These are phyloP conservation scores for Pseudonitzschia pungens DNA, from an alignment of 108 stramenopile species.

Conservation along the genomic window DNA sequence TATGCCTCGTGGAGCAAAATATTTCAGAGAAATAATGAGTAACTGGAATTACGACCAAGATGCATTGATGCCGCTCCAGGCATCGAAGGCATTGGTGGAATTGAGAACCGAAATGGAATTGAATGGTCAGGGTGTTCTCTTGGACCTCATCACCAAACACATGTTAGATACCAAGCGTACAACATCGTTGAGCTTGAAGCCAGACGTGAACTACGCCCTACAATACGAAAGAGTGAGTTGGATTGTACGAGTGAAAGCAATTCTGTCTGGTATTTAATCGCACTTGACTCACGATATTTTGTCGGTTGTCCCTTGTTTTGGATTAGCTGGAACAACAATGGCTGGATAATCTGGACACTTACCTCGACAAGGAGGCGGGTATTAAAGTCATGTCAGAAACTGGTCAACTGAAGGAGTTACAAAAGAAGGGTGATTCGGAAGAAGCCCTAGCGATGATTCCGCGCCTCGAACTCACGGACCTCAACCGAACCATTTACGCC, in stretches of 20 bases:
- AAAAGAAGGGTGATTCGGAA: conserved; percentile 69
- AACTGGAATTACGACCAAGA: conserved; percentile 88
- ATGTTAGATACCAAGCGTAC: conserved; percentile 81
- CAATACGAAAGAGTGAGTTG: conserved; percentile 32
- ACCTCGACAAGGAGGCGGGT: conserved; percentile 44
- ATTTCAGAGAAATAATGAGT: conserved; percentile 76
- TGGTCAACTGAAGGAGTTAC: conserved; percentile 59
- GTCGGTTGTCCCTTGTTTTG: too few relatives aligned
- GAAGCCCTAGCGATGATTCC: conserved; percentile 81
- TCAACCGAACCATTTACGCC: conserved; percentile 51
- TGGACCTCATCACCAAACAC: conserved; percentile 57
- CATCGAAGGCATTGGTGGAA: conserved; percentile 63
- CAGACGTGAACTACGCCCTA: conserved; percentile 58
- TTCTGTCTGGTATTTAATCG: conserved; percentile 5
- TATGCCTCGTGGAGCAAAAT: conserved; percentile 69
- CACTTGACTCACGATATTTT: too few relatives aligned
- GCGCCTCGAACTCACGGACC: conserved; percentile 52
- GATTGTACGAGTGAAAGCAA: not conserved
- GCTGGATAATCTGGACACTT: conserved; percentile 37
- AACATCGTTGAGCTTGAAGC: conserved; percentile 68
- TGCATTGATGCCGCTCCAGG: conserved; percentile 64
- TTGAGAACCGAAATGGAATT: conserved; percentile 71
- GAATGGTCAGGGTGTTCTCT: conserved; percentile 62
- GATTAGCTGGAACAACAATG: conserved; percentile 38
- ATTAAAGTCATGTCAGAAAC: conserved; percentile 61